Evolutionary conservation across 371 early-diverging fungal genomes (phyloP).

Genomic region (Syncephalis fuscata): DNA sequence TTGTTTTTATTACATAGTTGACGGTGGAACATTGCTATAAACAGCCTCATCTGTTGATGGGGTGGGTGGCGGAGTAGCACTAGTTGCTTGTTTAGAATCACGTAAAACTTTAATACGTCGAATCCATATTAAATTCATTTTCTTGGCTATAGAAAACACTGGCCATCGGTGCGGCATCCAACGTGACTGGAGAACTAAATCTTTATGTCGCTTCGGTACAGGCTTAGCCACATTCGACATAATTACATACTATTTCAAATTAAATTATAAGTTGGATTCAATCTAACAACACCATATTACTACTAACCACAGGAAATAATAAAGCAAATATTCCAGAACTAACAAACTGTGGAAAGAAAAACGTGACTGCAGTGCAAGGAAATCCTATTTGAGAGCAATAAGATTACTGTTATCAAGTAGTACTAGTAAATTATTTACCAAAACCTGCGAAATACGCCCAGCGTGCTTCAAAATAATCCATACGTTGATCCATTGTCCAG

Average conservation of each 20-base stretch:
- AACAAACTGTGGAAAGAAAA: slow-evolving; percentile 21
- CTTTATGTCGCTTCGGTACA: slow-evolving; percentile 6
- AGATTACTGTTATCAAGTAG: background rate
- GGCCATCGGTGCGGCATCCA: slow-evolving; percentile 20
- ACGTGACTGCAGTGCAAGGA: slow-evolving; percentile 18
- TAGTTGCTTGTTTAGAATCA: too few species aligned
- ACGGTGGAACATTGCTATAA: too few species aligned
- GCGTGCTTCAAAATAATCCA: slow-evolving; percentile 21
- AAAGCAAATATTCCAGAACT: slow-evolving; percentile 25
- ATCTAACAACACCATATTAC: slow-evolving; percentile 22
- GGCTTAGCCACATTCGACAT: slow-evolving; percentile 21
- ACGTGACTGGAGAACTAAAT: background rate
- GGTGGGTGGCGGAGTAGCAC: too few species aligned
- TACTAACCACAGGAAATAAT: slow-evolving; percentile 24
- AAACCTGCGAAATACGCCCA: slow-evolving; percentile 31
- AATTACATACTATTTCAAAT: slow-evolving; percentile 24
- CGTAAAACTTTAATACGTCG: background rate
- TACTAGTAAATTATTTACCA: slow-evolving; percentile 8
- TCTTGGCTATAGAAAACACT: slow-evolving; percentile 23
- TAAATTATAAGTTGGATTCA: slow-evolving; percentile 18
- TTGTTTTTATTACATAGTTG: too few species aligned
- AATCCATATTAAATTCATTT: slow-evolving; percentile 11
- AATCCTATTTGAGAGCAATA: slow-evolving; percentile 10
- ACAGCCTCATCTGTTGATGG: too few species aligned
- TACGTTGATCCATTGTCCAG: slow-evolving; percentile 21